phyloP scores from a whole-genome alignment of 1,284 basidiomycete species.

The Sanghuangporus weigelae region DNA sequence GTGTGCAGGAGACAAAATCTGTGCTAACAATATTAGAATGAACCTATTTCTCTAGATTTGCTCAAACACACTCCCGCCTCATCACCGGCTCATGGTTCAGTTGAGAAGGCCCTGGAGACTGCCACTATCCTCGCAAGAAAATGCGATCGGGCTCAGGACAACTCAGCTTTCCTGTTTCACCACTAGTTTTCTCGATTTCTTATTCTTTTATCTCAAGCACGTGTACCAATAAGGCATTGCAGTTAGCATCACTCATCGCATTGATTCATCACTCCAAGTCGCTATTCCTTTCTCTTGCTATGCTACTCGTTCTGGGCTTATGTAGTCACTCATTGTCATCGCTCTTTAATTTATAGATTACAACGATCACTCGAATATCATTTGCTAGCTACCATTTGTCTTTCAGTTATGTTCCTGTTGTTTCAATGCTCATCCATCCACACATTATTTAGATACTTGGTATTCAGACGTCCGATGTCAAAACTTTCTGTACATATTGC shows the following conservation, averaged over 20 bases:
- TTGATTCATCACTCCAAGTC: not conserved
- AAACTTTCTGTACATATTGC: not conserved
- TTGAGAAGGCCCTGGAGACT: slow-evolving; percentile 55
- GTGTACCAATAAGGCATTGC: not conserved
- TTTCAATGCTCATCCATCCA: too few relatives aligned
- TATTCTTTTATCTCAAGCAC: not conserved
- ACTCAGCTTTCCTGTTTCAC: slow-evolving; percentile 44
- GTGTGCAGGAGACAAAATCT: slow-evolving; percentile 22
- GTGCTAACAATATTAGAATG: not conserved
- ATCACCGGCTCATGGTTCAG: slow-evolving; percentile 41
- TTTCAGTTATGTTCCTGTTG: too few relatives aligned
- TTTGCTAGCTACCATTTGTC: too few relatives aligned
- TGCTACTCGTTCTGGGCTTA: too few relatives aligned
- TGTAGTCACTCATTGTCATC: too few relatives aligned
- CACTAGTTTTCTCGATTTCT: not conserved
- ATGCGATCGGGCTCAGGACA: slow-evolving; percentile 61
- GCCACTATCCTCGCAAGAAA: slow-evolving; percentile 55
- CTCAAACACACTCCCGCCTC: slow-evolving; percentile 37
- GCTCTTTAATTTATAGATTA: too few relatives aligned
- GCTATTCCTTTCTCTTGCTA: not conserved
- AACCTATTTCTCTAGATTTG: slow-evolving; percentile 30
- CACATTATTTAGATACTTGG: too few relatives aligned
- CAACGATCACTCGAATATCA: too few relatives aligned
- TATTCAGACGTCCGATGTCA: not conserved
- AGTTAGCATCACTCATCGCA: not conserved